Evolutionary conservation across 2,329 filamentous ascomycete species (phyloP), one percentile per base, ranked within the genome.

Genomic region (Scedosporium dehoogii): DNA sequence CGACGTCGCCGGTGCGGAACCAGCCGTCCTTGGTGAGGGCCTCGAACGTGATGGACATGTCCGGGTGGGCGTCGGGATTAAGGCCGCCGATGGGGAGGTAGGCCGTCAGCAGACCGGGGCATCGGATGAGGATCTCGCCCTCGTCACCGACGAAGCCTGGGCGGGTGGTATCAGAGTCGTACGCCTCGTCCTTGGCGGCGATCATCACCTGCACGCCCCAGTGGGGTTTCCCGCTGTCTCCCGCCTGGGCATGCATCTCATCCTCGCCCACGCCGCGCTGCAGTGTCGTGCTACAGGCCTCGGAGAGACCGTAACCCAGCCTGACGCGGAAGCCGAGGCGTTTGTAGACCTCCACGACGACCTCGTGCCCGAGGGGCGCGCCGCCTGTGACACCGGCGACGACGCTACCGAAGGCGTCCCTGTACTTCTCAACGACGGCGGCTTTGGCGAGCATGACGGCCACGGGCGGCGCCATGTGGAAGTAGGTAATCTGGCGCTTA

Each of bases 301-400:
- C 89, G 12, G 87, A 90, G 82, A 91, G 87, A 1, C 89, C 89
- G 79, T 88, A 91, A 1, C 88, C 89, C 69, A 90, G 83, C 70
- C 75, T 66, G 9, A 76, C 65, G 2, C 72, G 68, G 67, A 79
- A 74, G 70, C 84, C 87, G 27, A 85, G 72, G 27, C 76, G 76
- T 68, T 86, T 81, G 69, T 87, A 85, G 14, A 86, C 81, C 67
- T 87, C 83, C 41, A 76, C 76, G 55, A 80, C 79, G 12, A 84
- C 76, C 66, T 86, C 80, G 53, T 76, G 75, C 1, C 78, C 77
- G 3, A 86, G 71, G 0, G 88, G 88, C 3, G 88, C 88, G 3
- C 88, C 88, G 46, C 88, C 88, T 58, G 79, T 83, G 0, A 78
- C 76, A 1, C 85, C 76, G 0, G 67, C 69, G 33, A 80, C 75